Conservation (phyloP, 169 alveolate genomes). For the Plasmodium malariae region DNA sequence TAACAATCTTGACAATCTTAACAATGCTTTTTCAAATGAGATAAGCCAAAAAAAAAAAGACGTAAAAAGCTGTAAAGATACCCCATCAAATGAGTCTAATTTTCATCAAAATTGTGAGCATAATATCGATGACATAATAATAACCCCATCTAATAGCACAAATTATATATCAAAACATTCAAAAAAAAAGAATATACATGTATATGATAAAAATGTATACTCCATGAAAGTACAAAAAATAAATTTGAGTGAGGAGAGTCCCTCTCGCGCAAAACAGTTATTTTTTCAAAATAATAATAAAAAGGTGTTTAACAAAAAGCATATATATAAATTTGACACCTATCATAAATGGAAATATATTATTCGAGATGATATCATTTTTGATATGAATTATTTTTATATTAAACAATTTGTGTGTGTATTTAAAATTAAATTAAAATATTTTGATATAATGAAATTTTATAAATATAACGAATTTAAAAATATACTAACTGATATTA, state of each 20-base stretch:
- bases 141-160: not conserved
- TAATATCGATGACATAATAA: not conserved
- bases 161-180: not conserved
- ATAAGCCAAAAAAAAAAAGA: slow-evolving; percentile 1
- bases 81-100: not conserved
- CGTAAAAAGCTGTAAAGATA: not conserved
- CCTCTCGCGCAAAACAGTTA: not conserved
- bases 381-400: slow-evolving; percentile 33
- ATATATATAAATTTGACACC: slow-evolving; percentile 50
- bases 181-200: not conserved
- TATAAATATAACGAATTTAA: slow-evolving; percentile 59
- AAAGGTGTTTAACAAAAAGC: slow-evolving; percentile 10
- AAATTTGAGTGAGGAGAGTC: not conserved
- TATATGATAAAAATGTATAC: not conserved
- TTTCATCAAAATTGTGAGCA: not conserved
- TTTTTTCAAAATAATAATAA: not conserved
- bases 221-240: not conserved
- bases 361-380: slow-evolving; percentile 33
- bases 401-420: slow-evolving; percentile 64
- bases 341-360: slow-evolving; percentile 51
- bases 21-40: not conserved
- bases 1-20: not conserved
- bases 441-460: slow-evolving; percentile 41
- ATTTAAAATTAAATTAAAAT: slow-evolving; percentile 47
- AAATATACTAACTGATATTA: slow-evolving; percentile 55